Evolutionary conservation across 2,329 filamentous ascomycete genomes (phyloP), one percentile per base, ranked within the genome.

Genomic region (Clarireedia homoeocarpa): DNA sequence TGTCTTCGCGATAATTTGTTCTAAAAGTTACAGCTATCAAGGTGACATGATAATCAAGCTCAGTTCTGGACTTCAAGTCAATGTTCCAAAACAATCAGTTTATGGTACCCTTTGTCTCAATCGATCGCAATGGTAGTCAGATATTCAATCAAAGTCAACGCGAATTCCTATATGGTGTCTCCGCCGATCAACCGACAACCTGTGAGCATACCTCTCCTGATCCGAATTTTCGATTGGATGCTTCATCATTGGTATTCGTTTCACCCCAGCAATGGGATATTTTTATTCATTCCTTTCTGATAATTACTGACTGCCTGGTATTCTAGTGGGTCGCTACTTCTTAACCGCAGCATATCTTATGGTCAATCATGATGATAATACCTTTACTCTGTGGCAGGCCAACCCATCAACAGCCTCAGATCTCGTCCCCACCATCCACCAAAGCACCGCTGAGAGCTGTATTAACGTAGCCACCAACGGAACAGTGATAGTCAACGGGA

Each of bases 321-420:
- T 27, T 7, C 26, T 7, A 30, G 26, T 51, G 7, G 26, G 49
- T 5, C 49, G 49, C 15, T 51, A 44, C n/a, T 44, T 45, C 17
- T 5, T 45, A 15, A 52, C 50, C 4, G 50, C 50, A 9, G 50
- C 50, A 12, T 52, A 52, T 30, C 50, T 52, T 14, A 52, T 52
- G 50, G 10, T 52, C 9, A 36, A 52, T n/a, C 50, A 52, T 30
- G 50, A 52, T 6, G 39, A 45, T 3, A 45, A 36, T 9, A 36
- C 50, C 6, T 45, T 52, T 9, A 45, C 50, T 3, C 26, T 52
- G 5, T 52, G 39, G 27, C 39, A 45, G 12, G 50, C 50, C 42
- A 52, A 52, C 17, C 39, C 49, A 20, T 45, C 50, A 5, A 27
- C 26, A 14, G 50, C 38, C 6, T 30, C 24, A 9, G 17, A 52